Evolutionary conservation across 202 grass and related monocot genomes (phyloP), one percentile per base, ranked within the genome.

Genomic region (Miscanthus sacchariflorus): DNA sequence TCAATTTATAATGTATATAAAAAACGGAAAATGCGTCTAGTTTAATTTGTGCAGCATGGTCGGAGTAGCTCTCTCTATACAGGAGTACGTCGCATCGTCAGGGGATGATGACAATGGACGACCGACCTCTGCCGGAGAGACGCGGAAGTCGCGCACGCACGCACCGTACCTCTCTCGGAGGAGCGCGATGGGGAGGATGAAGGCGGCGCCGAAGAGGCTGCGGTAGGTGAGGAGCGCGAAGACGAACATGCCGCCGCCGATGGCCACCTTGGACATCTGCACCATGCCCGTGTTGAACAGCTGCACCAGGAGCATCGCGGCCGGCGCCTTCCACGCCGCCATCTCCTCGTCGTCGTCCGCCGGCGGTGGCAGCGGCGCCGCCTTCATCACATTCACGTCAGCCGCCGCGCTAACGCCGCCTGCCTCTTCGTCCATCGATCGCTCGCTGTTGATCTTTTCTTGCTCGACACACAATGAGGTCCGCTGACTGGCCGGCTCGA

Each of bases 161-260:
- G 35, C 35, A 36, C 35, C 35, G 35, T 36, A 93, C 91, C 84
- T 90, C 77, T 93, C 91, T 0, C 12, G 81, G 70, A 89, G 36
- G 61, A 91, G 63, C 14, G 89, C 89, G 5, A 84, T 56, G 17
- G 92, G 92, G 18, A 87, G 59, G 25, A 93, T 68, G 61, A 87
- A 2, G 12, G 77, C 49, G 63, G 89, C 83, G 74, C 83, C 92
- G 42, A 84, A 54, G 56, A 87, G 27, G 80, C 89, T 91, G 25
- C 86, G 79, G 78, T 93, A 91, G 33, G 83, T 30, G 12, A 93
- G 92, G 33, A 93, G 92, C 27, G 75, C 77, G 30, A 89, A 86
- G 79, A 91, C 43, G 69, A 87, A 91, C 70, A 94, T 85, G 44
- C 87, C 87, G 7, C 42, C 61, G 64, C 68, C 68, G 17, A 94